These are phyloP conservation scores for Helminthosporium solani DNA, from an alignment of 2,329 filamentous ascomycete species.

Conservation along the genomic window DNA sequence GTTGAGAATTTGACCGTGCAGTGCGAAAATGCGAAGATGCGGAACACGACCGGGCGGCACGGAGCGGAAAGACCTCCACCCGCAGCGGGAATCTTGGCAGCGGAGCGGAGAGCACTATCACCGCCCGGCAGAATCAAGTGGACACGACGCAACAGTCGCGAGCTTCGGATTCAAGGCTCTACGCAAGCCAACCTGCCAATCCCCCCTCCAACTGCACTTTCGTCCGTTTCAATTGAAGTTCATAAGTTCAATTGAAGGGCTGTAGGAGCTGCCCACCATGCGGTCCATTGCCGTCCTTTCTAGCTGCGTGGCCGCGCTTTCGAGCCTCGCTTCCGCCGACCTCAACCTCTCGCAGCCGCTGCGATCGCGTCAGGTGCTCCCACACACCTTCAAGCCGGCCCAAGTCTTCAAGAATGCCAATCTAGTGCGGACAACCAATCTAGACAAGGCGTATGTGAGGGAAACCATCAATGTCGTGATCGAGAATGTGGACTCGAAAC, in stretches of 20 bases:
- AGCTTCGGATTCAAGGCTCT: too few species aligned
- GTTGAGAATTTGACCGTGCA: background rate
- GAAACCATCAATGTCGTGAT: conserved; percentile 93
- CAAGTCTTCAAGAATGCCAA: conserved; percentile 94
- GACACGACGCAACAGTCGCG: conserved; percentile 40
- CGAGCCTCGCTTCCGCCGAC: conserved; percentile 58
- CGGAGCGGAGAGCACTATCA: conserved; percentile 13
- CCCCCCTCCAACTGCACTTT: background rate
- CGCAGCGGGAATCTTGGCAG: conserved; percentile 4
- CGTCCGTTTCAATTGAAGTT: background rate
- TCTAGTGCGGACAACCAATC: conserved; percentile 81
- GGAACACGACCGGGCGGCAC: too few species aligned
- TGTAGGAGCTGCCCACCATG: conserved; percentile 36
- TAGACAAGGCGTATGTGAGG: conserved; percentile 89
- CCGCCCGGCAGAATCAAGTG: conserved; percentile 29
- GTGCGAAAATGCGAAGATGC: background rate
- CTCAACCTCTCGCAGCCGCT: conserved; percentile 62
- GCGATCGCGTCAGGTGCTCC: conserved; percentile 51
- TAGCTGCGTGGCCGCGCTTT: conserved; percentile 57
- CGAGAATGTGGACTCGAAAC: conserved; percentile 76
- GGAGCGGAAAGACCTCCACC: too few species aligned
- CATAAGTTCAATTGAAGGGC: background rate
- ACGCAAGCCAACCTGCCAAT: conserved; percentile 17
- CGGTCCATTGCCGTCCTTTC: conserved; percentile 40
- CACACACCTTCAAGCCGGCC: conserved; percentile 70